These are phyloP conservation scores for Ajuga chamaepitys DNA, from an alignment of 257 asterid species.

Conservation along the genomic window DNA sequence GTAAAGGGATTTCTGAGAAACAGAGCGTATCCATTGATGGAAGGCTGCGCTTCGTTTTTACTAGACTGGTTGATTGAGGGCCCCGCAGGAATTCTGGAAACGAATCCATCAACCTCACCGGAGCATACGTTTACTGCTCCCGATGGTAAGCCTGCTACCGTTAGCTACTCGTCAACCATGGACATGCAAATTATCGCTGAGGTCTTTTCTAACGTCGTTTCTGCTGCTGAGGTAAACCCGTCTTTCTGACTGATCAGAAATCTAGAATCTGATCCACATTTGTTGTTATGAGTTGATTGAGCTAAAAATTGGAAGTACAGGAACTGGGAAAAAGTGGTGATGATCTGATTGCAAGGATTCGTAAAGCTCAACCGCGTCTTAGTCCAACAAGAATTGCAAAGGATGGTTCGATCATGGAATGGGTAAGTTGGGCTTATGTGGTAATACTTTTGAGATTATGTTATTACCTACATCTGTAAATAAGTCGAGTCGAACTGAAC, in stretches of 20 bases:
- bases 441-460: too few relatives aligned
- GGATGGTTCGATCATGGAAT: constrained; percentile 83
- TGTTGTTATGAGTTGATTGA: neutral
- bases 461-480: too few relatives aligned
- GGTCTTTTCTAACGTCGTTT: constrained; percentile 46
- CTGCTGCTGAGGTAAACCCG: constrained; percentile 64
- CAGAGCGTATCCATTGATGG: constrained; percentile 61
- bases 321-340: constrained; percentile 49
- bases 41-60: constrained; percentile 56
- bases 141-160: constrained; percentile 60
- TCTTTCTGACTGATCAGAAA: neutral
- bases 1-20: constrained; percentile 48
- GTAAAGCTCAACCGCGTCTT: constrained; percentile 54
- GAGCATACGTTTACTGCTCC: constrained; percentile 73
- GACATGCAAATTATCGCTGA: constrained; percentile 64
- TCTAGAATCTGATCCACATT: neutral
- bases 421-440: constrained; percentile 48
- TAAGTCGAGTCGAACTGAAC: too few relatives aligned
- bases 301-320: constrained; percentile 24
- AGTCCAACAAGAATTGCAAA: constrained; percentile 45
- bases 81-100: constrained; percentile 47
- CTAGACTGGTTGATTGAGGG: constrained; percentile 75
- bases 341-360: constrained; percentile 45
- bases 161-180: constrained; percentile 78
- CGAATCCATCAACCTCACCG: constrained; percentile 85